Percentiles rank a stretch among this genome's conserved stretches.
Conservation (phyloP, 83 land plant species). For the Picea abies region DNA sequence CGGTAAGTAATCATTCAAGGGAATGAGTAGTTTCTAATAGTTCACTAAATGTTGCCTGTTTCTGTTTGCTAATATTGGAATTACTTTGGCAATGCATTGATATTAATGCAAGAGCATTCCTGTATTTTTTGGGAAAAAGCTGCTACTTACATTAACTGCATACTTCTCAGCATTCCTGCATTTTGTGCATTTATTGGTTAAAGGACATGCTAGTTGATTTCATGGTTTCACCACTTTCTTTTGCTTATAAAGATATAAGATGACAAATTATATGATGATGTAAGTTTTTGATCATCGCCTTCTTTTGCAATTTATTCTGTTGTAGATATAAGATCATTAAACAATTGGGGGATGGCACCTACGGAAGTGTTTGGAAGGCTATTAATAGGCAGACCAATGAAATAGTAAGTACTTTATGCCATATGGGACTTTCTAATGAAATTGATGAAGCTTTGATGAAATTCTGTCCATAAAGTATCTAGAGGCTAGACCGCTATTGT, state of each 20-base stretch:
- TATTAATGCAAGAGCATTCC: not conserved
- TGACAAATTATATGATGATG: not conserved
- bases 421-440: not conserved
- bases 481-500: not conserved
- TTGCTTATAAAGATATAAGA: not conserved
- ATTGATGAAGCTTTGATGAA: not conserved
- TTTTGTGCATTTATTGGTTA: too few species aligned
- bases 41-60: too few species aligned
- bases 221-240: not conserved
- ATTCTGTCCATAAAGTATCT: not conserved
- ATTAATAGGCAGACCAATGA: conserved; percentile 46
- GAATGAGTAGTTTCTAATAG: not conserved
- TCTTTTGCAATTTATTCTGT: not conserved
- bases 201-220: too few species aligned
- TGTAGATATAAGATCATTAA: conserved; percentile 49
- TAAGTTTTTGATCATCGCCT: not conserved
- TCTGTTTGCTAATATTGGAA: not conserved
- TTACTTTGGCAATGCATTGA: not conserved
- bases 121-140: not conserved
- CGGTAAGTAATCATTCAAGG: not conserved
- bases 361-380: conserved; percentile 63
- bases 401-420: conserved; percentile 23
- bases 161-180: too few species aligned
- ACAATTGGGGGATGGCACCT: conserved; percentile 55
- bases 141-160: not conserved